Base-by-base conservation (phyloP, 192 early-diverging fungal species). In the Rhizoclosmatium globosum region DNA sequence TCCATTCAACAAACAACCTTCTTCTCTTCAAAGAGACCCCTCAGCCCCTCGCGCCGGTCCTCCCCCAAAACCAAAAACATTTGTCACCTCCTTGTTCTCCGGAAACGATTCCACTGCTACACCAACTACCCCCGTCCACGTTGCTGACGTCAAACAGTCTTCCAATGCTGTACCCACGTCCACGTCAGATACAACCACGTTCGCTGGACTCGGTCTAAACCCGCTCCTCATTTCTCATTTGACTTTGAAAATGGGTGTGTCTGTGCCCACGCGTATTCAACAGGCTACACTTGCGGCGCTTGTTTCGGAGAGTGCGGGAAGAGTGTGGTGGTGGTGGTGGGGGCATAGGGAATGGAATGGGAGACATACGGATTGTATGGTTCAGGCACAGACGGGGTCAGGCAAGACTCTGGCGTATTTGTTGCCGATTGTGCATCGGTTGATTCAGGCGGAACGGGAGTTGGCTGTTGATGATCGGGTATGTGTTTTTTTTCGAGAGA, bases 361-460 rank as follows among this genome's bases (percentile, higher is more conserved):
- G 17, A 11, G 61, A 38, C 44, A 31, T 7, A 91, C 84, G 43
- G 97, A 99, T 83, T 89, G 94, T 17, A 90, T 99, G 70, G 89
- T 99, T 56, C 95, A 98, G 81, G 95, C 97, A 17, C 94, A 96
- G 74, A 99, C 97, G 2, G 98, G 98, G 65, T 97, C 96, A 3
- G 98, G 98, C 71, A 99, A 99, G 81, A 99, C 98, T 0, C 85
- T 99, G 57, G 89, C 97, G 2, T 99, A 95, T 78, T 86, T 99
- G 39, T 84, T 98, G 48, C 98, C 98, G 17, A 96, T 99, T 68
- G 73, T 99, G 43, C 92, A 99, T 79, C 88, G 92, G 21, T 74
- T 99, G n/a, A 84, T 99, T 45, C 80, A 83, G 59, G 92, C 95
- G 15, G 87, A 92, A 39, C 79, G 83, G 17, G 69, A 84, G 68